Evolutionary conservation across 2,329 filamentous ascomycete genomes (phyloP).

Genomic region (Aspergillus niger): DNA sequence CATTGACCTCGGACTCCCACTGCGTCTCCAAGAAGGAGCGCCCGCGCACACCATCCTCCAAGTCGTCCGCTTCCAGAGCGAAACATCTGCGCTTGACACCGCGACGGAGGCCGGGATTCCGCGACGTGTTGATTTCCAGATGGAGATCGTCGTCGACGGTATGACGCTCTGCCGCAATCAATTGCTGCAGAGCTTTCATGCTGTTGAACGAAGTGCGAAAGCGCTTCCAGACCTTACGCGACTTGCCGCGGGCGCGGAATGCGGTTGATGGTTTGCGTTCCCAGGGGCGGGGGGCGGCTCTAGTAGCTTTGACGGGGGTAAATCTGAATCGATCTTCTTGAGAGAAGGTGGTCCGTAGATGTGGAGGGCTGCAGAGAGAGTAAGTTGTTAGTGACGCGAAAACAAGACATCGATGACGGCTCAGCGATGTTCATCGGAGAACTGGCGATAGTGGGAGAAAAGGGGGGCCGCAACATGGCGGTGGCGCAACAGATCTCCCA

Average conservation of each 20-base stretch:
- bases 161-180: conserved; percentile 21
- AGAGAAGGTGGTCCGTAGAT: conserved; percentile 6
- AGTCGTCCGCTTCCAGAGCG: conserved; percentile 12
- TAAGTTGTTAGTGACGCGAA: not conserved
- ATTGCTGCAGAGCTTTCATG: conserved; percentile 34
- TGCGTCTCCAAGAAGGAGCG: conserved; percentile 46
- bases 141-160: conserved; percentile 26
- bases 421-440: not conserved
- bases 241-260: conserved; percentile 40
- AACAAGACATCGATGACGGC: not conserved
- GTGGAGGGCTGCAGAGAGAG: not conserved
- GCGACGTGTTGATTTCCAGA: conserved; percentile 38
- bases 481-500: not conserved
- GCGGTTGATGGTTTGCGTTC: conserved; percentile 49
- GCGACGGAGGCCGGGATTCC: conserved; percentile 30
- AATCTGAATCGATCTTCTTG: conserved; percentile 39
- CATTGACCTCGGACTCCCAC: conserved; percentile 39
- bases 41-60: conserved; percentile 21
- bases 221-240: conserved; percentile 51
- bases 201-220: conserved; percentile 40
- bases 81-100: conserved; percentile 42
- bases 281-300: conserved; percentile 43
- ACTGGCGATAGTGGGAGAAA: not conserved
- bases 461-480: not conserved
- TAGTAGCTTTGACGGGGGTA: conserved; percentile 44